A percentile compares a stretch with the other conserved stretches of the same genome.
Evolutionary conservation across 129 eudicot species (phyloP).

Genomic region (Heracleum sosnowskyi): DNA sequence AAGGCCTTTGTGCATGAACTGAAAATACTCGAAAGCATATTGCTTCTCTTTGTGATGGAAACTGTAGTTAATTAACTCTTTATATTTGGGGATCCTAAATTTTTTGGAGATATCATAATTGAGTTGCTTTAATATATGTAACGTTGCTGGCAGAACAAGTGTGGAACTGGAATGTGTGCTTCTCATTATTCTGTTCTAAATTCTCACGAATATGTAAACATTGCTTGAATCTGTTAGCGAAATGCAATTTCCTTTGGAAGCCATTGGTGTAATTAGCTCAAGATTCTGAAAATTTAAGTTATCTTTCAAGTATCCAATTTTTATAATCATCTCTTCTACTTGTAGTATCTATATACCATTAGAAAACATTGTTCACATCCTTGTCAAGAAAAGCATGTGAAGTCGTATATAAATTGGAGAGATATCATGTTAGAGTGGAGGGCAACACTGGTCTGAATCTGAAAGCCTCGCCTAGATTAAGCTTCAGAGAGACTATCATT

Average conservation of each 20-base stretch:
- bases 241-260: background rate
- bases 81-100: background rate
- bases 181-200: background rate
- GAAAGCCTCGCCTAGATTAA: too few relatives aligned
- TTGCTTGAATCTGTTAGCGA: background rate
- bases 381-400: background rate
- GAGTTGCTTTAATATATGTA: background rate
- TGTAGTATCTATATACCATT: too few relatives aligned
- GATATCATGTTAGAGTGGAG: too few relatives aligned
- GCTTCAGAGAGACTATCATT: too few relatives aligned
- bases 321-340: too few relatives aligned
- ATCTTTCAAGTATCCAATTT: background rate
- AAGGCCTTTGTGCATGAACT: background rate
- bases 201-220: background rate
- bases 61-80: background rate
- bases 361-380: background rate
- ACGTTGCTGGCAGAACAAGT: background rate
- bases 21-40: background rate
- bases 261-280: background rate
- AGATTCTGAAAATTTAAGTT: background rate
- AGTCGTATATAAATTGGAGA: too few relatives aligned
- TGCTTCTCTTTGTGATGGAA: background rate
- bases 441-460: too few relatives aligned
- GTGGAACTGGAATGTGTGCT: constrained; percentile 12
- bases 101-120: background rate